Base-by-base conservation (phyloP, 2,329 filamentous ascomycete genomes). In the Microsporum canis region DNA sequence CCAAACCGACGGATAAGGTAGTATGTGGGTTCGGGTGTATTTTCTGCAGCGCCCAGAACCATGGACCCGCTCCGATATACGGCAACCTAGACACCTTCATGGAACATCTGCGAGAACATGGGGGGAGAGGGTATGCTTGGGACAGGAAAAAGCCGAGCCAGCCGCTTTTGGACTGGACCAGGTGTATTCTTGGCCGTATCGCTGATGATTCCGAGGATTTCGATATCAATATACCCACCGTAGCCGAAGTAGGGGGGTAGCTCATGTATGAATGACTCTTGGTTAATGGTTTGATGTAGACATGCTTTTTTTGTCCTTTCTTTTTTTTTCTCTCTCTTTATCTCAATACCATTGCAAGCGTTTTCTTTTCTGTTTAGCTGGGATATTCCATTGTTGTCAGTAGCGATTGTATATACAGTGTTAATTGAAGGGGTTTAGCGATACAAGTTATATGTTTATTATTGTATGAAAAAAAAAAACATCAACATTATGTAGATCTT, bases 161-260 rank as follows among this genome's bases (percentile, higher is more conserved):
- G 17, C 72, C 75, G 41, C 67, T 78, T 61, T 62, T 74, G 58
- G 72, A 76, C 60, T 69, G 73, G 58, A 75, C 76, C n/a, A 71
- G 71, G n/a, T 77, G 75, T 65, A 71, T 80, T 41, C 66, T 73
- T 27, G 76, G 76, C 31, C 66, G 73, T 41, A 62, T 75, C 27
- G 77, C 76, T 6, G 64, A 64, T 0, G 67, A 71, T 14, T 65
- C 68, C 10, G 78, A 79, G 65, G 72, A 76, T 38, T 80, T 79
- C 67, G 78, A 80, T 67, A 71, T 80, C 55, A 79, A 79, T 65
- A 71, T 80, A 47, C 71, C 70, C 57, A 29, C 41, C 23, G 47
- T 63, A 8, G 51, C 56, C n/a, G 62, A 64, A 58, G 60, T 62
- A 27, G 61, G 63, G n/a, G 60, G 36, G 17, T 58, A 45, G 6